Evolutionary conservation across 768 basidiomycete species (phyloP).

Genomic region (Lactarius psammicola): DNA sequence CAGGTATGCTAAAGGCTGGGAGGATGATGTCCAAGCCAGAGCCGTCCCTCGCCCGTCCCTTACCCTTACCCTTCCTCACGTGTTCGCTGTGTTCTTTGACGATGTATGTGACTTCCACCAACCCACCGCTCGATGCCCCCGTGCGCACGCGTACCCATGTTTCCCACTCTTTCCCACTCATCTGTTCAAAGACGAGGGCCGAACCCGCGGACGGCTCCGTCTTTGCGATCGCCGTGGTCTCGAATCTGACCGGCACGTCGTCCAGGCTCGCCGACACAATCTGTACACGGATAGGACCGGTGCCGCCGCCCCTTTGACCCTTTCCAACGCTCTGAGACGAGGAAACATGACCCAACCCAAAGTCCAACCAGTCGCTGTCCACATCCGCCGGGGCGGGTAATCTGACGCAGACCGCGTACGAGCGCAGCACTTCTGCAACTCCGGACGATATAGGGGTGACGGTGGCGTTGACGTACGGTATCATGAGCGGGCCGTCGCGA

Average conservation of each 20-base stretch:
- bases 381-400: constrained; percentile 55
- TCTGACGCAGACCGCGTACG: constrained; percentile 59
- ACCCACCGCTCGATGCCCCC: constrained; percentile 50
- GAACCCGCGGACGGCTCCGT: constrained; percentile 36
- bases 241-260: constrained; percentile 61
- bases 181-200: constrained; percentile 50
- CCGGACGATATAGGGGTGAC: constrained; percentile 50
- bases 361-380: constrained; percentile 75
- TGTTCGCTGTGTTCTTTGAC: constrained; percentile 40
- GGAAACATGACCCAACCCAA: constrained; percentile 57
- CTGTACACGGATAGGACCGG: constrained; percentile 45
- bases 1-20: constrained; percentile 70
- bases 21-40: constrained; percentile 49
- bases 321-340: constrained; percentile 29
- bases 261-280: constrained; percentile 61
- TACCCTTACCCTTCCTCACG: constrained; percentile 38
- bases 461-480: constrained; percentile 53
- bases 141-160: constrained; percentile 63
- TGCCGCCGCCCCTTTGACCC: constrained; percentile 21
- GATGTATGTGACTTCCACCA: constrained; percentile 64
- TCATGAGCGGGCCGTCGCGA: constrained; percentile 58
- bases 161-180: constrained; percentile 57
- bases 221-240: constrained; percentile 47
- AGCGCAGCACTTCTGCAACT: constrained; percentile 36
- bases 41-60: constrained; percentile 33